A percentile compares a stretch with the other conserved stretches of the same genome.
These are phyloP conservation scores for Cladosporium sp. DNA, from an alignment of 2,329 filamentous ascomycete species.

Conservation along the genomic window DNA sequence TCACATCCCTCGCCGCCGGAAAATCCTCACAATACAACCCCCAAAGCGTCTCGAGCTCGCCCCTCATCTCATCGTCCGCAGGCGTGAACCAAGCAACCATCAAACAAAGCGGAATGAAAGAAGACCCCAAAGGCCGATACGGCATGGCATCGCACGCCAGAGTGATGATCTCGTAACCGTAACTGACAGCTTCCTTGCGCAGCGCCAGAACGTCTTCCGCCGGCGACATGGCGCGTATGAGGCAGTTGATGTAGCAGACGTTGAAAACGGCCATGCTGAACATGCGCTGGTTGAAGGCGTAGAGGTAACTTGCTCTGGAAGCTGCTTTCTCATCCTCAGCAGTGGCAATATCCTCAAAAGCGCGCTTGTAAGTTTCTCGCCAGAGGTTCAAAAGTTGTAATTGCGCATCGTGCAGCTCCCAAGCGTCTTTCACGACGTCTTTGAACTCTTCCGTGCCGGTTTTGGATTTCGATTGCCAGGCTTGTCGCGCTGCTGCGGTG, in stretches of 20 bases:
- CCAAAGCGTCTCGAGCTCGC: constrained; percentile 3
- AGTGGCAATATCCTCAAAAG: not conserved
- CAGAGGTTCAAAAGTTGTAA: not conserved
- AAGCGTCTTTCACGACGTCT: not conserved
- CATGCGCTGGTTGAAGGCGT: constrained; percentile 5
- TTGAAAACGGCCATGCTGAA: constrained; percentile 5
- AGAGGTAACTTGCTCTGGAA: not conserved
- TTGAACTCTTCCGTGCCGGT: not conserved
- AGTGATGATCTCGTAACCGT: not conserved
- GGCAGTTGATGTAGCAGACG: constrained; percentile 1
- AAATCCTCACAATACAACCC: constrained; percentile 4
- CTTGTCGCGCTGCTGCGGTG: not conserved
- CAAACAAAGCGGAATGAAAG: constrained; percentile 3
- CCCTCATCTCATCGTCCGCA: not conserved
- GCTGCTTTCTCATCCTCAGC: not conserved
- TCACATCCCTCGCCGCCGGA: not conserved
- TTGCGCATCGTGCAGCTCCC: not conserved
- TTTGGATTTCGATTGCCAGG: not conserved
- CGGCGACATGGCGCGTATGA: constrained; percentile 1
- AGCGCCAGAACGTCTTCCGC: not conserved
- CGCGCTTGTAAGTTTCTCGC: not conserved
- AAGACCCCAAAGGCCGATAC: not conserved
- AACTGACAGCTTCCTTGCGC: not conserved
- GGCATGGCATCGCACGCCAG: not conserved
- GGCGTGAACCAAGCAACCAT: constrained; percentile 6